These are phyloP conservation scores for Ophidiomyces ophidiicola DNA, from an alignment of 2,329 filamentous ascomycete species.

Conservation along the genomic window DNA sequence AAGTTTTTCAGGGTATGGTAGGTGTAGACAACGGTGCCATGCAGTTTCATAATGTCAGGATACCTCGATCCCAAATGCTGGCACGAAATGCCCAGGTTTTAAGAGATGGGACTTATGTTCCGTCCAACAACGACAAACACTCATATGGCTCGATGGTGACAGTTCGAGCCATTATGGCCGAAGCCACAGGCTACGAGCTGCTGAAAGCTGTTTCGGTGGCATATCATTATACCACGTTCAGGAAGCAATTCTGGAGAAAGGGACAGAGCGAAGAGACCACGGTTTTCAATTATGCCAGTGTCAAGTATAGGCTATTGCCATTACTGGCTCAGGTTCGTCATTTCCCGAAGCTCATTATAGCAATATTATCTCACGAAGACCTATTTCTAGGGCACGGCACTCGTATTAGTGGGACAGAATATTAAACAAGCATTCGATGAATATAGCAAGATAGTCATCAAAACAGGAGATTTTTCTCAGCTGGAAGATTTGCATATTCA, in stretches of 20 bases:
- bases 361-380: not conserved
- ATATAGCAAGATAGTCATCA: constrained; percentile 16
- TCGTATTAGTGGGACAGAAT: constrained; percentile 17
- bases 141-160: constrained; percentile 28
- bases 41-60: constrained; percentile 24
- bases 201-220: constrained; percentile 27
- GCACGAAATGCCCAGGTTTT: constrained; percentile 21
- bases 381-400: constrained; percentile 12
- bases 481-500: constrained; percentile 20
- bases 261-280: constrained; percentile 14
- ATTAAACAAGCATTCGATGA: constrained; percentile 18
- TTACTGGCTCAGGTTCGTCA: constrained; percentile 15
- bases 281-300: constrained; percentile 19
- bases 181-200: constrained; percentile 20
- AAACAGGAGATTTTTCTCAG: constrained; percentile 16
- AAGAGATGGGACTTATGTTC: constrained; percentile 22
- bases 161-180: constrained; percentile 22
- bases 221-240: constrained; percentile 21
- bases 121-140: constrained; percentile 23
- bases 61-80: constrained; percentile 26
- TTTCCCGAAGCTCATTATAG: not conserved
- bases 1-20: constrained; percentile 18
- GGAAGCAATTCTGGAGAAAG: constrained; percentile 15
- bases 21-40: constrained; percentile 24
- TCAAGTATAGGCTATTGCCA: constrained; percentile 18